Base-by-base conservation (phyloP, 805 yeast genomes). In the Lachancea nothofagi region DNA sequence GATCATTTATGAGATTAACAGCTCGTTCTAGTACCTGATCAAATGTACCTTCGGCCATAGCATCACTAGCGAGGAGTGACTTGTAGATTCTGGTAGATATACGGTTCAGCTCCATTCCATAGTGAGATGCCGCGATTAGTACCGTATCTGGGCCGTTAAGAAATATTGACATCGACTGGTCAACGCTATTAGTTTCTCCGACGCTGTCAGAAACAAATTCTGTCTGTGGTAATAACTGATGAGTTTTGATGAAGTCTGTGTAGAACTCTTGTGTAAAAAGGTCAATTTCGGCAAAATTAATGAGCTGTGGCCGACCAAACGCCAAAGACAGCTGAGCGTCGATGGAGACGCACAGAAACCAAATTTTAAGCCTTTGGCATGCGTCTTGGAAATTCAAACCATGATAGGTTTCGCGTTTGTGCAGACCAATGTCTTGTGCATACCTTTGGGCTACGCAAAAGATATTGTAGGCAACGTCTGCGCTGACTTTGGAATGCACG, bases 351-450 rank as follows among this genome's bases (percentile, higher is more conserved):
- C 78, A 67, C 12, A 61, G 46, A 67, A 75, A 69, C 76, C 80
- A 79, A 17, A 78, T 39, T 8, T 57, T 45, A 18, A 71, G 54
- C 17, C 75, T 64, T 3, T 55, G 51, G 2, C 54, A 46, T 1
- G 60, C 56, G 30, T 76, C 79, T 4, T 51, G 57, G 0, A 51
- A 47, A 0, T 63, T 27, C 13, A 74, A 43, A 1, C 68, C 64
- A 3, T 55, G 48, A 37, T 67, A 66, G 2, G 70, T 49, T 33
- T 75, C 81, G 3, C 56, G 57, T 38, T 77, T 59, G 46, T 80
- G 76, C 5, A 82, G 60, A 0, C 84, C 84, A 51, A 77, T 49
- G 28, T 75, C 79, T 33, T 70, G 73, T 0, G 81, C 81, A 45
- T 68, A 70, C 44, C 80, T 62, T 4, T 74, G 66, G 5, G 77